Evolutionary conservation across 1,284 basidiomycete species (phyloP).

Genomic region (Ceratobasidium sp.): DNA sequence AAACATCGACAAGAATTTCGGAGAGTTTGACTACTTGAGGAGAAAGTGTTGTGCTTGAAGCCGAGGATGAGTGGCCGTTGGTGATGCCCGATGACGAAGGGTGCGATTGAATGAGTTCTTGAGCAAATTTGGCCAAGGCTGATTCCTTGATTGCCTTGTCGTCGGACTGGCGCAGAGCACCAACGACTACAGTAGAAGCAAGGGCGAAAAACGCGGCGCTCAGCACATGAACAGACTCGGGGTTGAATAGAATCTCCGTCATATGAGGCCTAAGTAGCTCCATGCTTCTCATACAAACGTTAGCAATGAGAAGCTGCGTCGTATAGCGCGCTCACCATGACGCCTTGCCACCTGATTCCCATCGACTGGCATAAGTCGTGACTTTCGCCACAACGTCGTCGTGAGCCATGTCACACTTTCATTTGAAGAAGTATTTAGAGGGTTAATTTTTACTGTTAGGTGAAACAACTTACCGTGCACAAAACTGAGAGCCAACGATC

Average conservation of each 20-base stretch:
- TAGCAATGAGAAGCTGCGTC: neutral
- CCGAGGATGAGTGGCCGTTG: neutral
- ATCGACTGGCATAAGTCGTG: conserved; percentile 24
- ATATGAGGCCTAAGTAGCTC: conserved; percentile 19
- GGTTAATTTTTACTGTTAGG: neutral
- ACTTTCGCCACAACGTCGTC: conserved; percentile 38
- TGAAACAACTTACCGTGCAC: too few relatives aligned
- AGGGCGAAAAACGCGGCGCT: conserved; percentile 41
- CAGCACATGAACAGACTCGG: conserved; percentile 26
- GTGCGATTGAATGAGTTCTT: conserved; percentile 1
- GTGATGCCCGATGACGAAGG: conserved; percentile 12
- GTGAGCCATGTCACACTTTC: conserved; percentile 35
- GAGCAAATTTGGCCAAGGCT: neutral
- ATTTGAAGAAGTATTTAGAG: neutral
- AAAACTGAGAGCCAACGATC: too few relatives aligned
- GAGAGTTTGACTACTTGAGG: conserved; percentile 29
- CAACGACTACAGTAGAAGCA: conserved; percentile 21
- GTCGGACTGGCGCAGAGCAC: conserved; percentile 10
- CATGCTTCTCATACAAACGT: neutral
- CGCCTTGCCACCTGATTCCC: conserved; percentile 35
- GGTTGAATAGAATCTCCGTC: conserved; percentile 14
- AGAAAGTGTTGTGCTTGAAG: neutral
- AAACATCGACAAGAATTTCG: conserved; percentile 76
- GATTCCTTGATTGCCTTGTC: neutral
- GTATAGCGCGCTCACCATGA: conserved; percentile 13